Evolutionary conservation across 257 asterid species (phyloP).

Genomic region (Salvia hispanica): DNA sequence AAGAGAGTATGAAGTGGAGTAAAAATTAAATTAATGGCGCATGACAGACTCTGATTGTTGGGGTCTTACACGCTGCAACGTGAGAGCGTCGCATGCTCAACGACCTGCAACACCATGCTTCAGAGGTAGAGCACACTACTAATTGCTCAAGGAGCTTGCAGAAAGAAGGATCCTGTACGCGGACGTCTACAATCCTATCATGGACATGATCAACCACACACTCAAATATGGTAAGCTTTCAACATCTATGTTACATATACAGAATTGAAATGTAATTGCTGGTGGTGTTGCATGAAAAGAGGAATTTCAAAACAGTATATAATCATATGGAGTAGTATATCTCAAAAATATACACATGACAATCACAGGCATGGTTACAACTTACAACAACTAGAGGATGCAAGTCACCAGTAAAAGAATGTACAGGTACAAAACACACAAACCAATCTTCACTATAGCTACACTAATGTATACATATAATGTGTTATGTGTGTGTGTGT

Average conservation of each 20-base stretch:
- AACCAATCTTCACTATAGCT: constrained; percentile 34
- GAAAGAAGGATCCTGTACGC: constrained; percentile 53
- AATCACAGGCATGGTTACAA: too few species aligned
- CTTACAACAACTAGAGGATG: constrained; percentile 19
- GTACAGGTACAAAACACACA: constrained; percentile 17
- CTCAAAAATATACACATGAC: constrained; percentile 22
- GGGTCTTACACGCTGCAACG: too few species aligned
- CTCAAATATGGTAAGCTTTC: constrained; percentile 49
- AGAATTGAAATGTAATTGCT: neutral
- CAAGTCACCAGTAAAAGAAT: neutral
- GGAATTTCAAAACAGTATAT: too few species aligned
- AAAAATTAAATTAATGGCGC: too few species aligned
- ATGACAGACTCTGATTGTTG: too few species aligned
- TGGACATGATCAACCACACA: constrained; percentile 57
- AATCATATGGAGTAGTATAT: neutral
- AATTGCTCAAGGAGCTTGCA: constrained; percentile 29
- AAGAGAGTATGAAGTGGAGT: too few species aligned
- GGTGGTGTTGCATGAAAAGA: neutral
- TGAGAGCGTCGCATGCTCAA: too few species aligned
- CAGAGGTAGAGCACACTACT: too few species aligned
- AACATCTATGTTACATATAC: neutral
- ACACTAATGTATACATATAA: constrained; percentile 32
- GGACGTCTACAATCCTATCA: constrained; percentile 51
- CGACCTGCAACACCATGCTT: too few species aligned
- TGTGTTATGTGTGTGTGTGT: neutral